These are phyloP conservation scores for Coemansia sp. DNA, from an alignment of 192 early-diverging fungal species.

Conservation along the genomic window DNA sequence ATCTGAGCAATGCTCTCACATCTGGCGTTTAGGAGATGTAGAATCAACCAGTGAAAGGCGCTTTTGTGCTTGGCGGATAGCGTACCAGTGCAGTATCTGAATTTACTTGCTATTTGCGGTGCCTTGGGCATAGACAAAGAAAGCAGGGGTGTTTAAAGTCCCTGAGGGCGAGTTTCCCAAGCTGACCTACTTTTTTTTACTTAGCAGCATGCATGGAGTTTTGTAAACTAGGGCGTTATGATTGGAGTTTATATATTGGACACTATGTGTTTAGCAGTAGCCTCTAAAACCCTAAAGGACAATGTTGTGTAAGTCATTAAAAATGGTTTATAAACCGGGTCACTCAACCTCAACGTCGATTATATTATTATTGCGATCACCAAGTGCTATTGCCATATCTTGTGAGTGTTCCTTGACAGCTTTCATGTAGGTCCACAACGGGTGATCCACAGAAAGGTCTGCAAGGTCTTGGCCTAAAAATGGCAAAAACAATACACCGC, in stretches of 20 bases:
- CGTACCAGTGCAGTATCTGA: constrained; percentile 6
- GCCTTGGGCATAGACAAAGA: constrained; percentile 7
- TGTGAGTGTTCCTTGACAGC: too few species aligned
- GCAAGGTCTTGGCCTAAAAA: too few species aligned
- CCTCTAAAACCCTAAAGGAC: background rate
- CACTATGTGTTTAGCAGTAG: background rate
- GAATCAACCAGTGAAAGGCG: background rate
- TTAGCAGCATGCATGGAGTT: too few species aligned
- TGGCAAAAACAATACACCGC: too few species aligned
- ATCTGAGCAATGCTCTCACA: background rate
- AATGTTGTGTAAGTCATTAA: too few species aligned
- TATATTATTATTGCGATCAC: too few species aligned
- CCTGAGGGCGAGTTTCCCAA: constrained; percentile 13
- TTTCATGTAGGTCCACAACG: too few species aligned
- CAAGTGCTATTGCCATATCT: too few species aligned
- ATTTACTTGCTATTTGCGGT: constrained; percentile 2
- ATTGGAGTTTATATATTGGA: background rate
- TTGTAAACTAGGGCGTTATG: too few species aligned
- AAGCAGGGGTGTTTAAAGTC: background rate
- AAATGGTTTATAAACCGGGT: too few species aligned
- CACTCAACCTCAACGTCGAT: too few species aligned
- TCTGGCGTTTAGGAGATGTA: constrained; percentile 13
- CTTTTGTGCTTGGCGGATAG: background rate
- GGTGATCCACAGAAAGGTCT: too few species aligned
- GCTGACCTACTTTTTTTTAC: constrained; percentile 4